A percentile compares a stretch with the other conserved stretches of the same genome.
Conservation (phyloP, 495 filamentous ascomycete species). For the Elaphomyces granulatus region DNA sequence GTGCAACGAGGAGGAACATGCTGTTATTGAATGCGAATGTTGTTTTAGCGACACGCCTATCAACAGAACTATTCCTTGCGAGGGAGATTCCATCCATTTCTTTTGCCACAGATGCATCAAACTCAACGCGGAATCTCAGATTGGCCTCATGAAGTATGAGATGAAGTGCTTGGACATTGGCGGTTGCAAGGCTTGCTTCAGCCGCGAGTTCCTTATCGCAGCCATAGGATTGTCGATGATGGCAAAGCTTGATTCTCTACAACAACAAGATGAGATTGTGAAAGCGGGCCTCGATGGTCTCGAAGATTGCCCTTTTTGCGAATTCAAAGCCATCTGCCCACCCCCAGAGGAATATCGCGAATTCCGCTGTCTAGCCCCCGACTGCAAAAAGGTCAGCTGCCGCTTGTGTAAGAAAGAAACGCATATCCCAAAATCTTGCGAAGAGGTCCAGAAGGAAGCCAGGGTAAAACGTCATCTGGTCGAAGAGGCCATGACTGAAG, state of each 20-base stretch:
- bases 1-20: slow-evolving; percentile 32
- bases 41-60: slow-evolving; percentile 53
- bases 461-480: slow-evolving; percentile 46
- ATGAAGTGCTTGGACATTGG: slow-evolving; percentile 40
- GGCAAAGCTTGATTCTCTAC: slow-evolving; percentile 48
- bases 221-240: slow-evolving; percentile 44
- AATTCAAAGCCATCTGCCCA: slow-evolving; percentile 56
- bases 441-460: slow-evolving; percentile 48
- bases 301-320: slow-evolving; percentile 67
- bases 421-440: slow-evolving; percentile 62
- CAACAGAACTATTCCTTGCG: slow-evolving; percentile 55
- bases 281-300: slow-evolving; percentile 51
- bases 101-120: slow-evolving; percentile 57
- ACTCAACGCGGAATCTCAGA: slow-evolving; percentile 44
- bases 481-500: slow-evolving; percentile 74
- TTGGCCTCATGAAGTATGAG: slow-evolving; percentile 49
- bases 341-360: slow-evolving; percentile 58
- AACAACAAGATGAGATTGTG: slow-evolving; percentile 52
- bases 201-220: slow-evolving; percentile 29
- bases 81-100: slow-evolving; percentile 40
- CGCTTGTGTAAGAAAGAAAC: slow-evolving; percentile 56
- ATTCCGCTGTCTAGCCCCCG: slow-evolving; percentile 53
- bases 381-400: slow-evolving; percentile 54
- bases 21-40: slow-evolving; percentile 48
- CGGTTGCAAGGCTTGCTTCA: slow-evolving; percentile 38